A percentile compares a stretch with the other conserved stretches of the same genome.
These are phyloP conservation scores for Micromonas pusilla DNA, from an alignment of 139 green algal genomes.

Conservation along the genomic window DNA sequence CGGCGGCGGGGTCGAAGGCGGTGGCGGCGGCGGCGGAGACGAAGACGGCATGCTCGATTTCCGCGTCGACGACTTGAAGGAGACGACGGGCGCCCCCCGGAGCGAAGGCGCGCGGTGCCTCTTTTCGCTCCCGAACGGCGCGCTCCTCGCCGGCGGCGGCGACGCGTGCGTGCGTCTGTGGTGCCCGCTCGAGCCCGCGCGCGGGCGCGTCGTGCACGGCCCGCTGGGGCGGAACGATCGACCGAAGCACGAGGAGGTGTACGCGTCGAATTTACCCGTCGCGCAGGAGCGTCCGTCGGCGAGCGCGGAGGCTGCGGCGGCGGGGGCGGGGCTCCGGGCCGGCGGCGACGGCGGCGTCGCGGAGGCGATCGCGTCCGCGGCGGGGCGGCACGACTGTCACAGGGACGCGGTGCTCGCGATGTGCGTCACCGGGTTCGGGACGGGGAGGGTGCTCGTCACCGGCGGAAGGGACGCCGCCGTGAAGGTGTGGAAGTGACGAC, in stretches of 20 bases:
- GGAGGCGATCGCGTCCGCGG: neutral
- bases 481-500: constrained; percentile 14
- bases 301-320: neutral
- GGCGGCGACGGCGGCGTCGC: neutral
- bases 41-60: neutral
- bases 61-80: neutral
- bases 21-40: too few relatives aligned
- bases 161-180: constrained; percentile 47
- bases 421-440: neutral
- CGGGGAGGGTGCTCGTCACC: neutral
- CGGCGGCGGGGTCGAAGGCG: neutral
- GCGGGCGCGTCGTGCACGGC: neutral
- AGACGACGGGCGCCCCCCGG: neutral
- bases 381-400: constrained; percentile 6
- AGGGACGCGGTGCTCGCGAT: constrained; percentile 3
- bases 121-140: constrained; percentile 48
- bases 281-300: neutral
- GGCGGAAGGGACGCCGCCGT: neutral
- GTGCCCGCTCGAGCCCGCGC: neutral
- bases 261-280: neutral
- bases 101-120: constrained; percentile 30
- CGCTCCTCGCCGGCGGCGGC: constrained; percentile 56
- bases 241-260: neutral
- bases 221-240: neutral
- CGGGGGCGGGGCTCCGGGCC: too few relatives aligned